phyloP scores from a whole-genome alignment of 1,139 yeast species.

The Taphrina betulina region DNA sequence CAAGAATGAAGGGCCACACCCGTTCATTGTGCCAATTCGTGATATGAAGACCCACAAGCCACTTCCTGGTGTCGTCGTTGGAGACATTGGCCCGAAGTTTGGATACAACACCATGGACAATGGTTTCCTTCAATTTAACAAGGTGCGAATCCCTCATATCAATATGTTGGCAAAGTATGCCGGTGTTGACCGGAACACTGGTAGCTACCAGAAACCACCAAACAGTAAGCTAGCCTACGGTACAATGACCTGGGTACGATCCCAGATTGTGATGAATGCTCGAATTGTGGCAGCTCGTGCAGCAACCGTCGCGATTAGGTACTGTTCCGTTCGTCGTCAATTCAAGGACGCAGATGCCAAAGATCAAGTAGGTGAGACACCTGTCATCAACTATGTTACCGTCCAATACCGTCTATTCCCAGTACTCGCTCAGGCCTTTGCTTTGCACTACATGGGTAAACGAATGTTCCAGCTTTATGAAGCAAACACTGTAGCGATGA shows the following conservation, averaged over 20 bases:
- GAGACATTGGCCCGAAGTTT: conserved; percentile 82
- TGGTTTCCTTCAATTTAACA: conserved; percentile 84
- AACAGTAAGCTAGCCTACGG: conserved; percentile 84
- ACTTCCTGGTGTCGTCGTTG: conserved; percentile 74
- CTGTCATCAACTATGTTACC: conserved; percentile 28
- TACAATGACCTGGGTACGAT: conserved; percentile 85
- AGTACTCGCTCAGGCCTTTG: conserved; percentile 33
- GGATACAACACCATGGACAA: conserved; percentile 64
- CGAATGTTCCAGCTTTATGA: conserved; percentile 28
- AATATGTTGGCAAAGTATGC: conserved; percentile 80
- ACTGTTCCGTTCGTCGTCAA: conserved; percentile 87
- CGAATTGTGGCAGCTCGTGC: conserved; percentile 76
- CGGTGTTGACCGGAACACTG: conserved; percentile 62
- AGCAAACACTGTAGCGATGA: conserved; percentile 26
- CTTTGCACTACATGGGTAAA: conserved; percentile 29
- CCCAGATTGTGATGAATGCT: conserved; percentile 81
- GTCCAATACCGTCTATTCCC: conserved; percentile 32
- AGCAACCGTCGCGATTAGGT: conserved; percentile 79
- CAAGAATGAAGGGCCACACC: conserved; percentile 82
- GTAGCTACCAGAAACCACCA: conserved; percentile 66
- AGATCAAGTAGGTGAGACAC: conserved; percentile 30
- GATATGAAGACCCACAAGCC: conserved; percentile 61
- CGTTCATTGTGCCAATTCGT: conserved; percentile 77
- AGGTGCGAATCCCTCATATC: conserved; percentile 78
- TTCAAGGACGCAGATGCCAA: conserved; percentile 46